phyloP scores from a whole-genome alignment of 2,329 filamentous ascomycete species.

The Aspergillus flavus region DNA sequence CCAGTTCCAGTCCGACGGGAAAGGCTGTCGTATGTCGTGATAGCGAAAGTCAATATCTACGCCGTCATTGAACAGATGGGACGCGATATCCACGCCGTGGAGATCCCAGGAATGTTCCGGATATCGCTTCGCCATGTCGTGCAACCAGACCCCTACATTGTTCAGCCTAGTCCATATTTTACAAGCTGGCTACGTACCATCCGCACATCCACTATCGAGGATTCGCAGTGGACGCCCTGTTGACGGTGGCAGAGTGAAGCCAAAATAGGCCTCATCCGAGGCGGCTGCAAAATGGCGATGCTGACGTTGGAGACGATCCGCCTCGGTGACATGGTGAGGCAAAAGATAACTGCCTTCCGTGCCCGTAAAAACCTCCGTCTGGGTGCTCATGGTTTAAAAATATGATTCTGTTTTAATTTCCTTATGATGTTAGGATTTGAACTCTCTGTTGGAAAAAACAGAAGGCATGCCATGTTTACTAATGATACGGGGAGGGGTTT shows the following conservation, averaged over 20 bases:
- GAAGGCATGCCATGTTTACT: neutral
- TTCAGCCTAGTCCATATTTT: neutral
- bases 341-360: constrained; percentile 18
- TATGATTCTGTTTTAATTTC: neutral
- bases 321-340: constrained; percentile 15
- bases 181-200: constrained; percentile 11
- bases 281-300: constrained; percentile 15
- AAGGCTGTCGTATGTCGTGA: constrained; percentile 13
- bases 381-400: neutral
- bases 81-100: constrained; percentile 16
- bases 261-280: constrained; percentile 7
- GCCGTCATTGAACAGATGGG: constrained; percentile 4
- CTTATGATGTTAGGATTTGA: neutral
- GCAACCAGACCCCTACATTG: constrained; percentile 14
- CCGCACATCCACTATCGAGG: constrained; percentile 15
- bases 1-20: constrained; percentile 10
- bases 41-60: constrained; percentile 5
- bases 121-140: constrained; percentile 3
- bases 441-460: neutral
- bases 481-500: neutral
- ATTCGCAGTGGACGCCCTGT: neutral
- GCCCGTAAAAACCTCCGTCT: neutral
- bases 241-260: neutral
- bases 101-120: neutral
- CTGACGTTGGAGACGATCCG: constrained; percentile 13